Base-by-base conservation (phyloP, 1,139 yeast genomes). In the Debaryomyces coudertii region DNA sequence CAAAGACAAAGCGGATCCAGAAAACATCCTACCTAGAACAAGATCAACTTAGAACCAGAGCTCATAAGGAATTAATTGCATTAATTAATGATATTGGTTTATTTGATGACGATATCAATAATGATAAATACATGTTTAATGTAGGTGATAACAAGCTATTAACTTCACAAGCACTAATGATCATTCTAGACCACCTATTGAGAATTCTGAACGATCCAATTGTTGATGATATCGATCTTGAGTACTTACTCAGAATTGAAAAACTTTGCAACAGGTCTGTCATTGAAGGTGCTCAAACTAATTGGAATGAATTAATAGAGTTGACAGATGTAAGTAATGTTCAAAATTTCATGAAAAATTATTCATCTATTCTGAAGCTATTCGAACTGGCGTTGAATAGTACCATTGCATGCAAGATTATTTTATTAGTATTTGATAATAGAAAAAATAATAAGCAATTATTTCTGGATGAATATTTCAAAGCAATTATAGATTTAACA, bases 401-500 rank as follows among this genome's bases (percentile, higher is more conserved):
- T 1, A 62, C 71, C 36, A 54, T 61, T 15, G 71, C 82, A 0
- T 59, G 74, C 0, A 65, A 69, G n/a, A 57, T 78, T 2, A 58
- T 79, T 5, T 58, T 82, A 43, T 53, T 64, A 5, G 62, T 80
- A 1, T 65, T 80, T 47, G 65, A 73, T 18, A 61, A 76, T 7
- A 63, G 68, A 11, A 58, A 71, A 36, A 53, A 57, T 7, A 82
- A 79, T 40, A 76, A 72, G 48, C 68, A 63, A 39, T 52, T 81
- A 2, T 72, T 70, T 47, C 56, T 77, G 23, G 86, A 81, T 35
- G 73, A 69, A 11, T 71, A 73, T 46, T 54, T 81, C 15, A 53
- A 59, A 5, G 65, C 68, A 3, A 68, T 77, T 0, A 56, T 80
- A 1, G 73, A 75, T 2, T 71, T 76, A 43, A 44, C 76, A 5